These are phyloP conservation scores for Theobroma grandiflorum DNA, from an alignment of 441 rosid genomes.

Conservation along the genomic window DNA sequence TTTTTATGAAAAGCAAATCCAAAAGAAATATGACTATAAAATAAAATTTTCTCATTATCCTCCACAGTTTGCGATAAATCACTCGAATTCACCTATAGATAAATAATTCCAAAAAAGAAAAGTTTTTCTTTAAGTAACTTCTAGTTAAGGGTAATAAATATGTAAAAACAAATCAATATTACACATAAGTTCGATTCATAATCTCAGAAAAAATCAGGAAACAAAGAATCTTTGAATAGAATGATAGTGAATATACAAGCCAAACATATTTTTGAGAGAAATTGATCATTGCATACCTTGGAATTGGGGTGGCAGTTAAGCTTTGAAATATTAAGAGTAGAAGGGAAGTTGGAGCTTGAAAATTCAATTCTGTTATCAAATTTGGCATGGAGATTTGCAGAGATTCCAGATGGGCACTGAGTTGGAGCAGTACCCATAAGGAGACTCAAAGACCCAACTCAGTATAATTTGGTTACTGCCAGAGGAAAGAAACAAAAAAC, in stretches of 20 bases:
- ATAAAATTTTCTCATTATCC: background rate
- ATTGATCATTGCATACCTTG: slow-evolving; percentile 38
- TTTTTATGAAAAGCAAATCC: background rate
- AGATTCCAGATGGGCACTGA: slow-evolving; percentile 54
- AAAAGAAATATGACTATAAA: background rate
- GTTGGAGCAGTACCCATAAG: slow-evolving; percentile 61
- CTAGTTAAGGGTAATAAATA: background rate
- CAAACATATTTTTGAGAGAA: background rate
- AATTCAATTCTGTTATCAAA: slow-evolving; percentile 39
- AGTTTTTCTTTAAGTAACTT: background rate
- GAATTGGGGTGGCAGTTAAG: slow-evolving; percentile 36
- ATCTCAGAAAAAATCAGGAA: background rate
- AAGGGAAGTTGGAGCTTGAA: slow-evolving; percentile 42
- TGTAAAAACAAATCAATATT: slow-evolving; percentile 17
- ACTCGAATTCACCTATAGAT: background rate
- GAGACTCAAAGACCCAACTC: slow-evolving; percentile 32
- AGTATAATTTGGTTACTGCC: background rate
- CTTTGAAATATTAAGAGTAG: slow-evolving; percentile 44
- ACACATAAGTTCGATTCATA: background rate
- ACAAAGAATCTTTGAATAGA: background rate
- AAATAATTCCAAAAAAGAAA: background rate
- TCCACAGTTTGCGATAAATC: background rate
- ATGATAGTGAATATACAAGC: background rate
- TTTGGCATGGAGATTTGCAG: slow-evolving; percentile 41
- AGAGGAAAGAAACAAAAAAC: background rate